Evolutionary conservation across 2,329 filamentous ascomycete species (phyloP), one percentile per base, ranked within the genome.

Genomic region (Sporothrix pallida): DNA sequence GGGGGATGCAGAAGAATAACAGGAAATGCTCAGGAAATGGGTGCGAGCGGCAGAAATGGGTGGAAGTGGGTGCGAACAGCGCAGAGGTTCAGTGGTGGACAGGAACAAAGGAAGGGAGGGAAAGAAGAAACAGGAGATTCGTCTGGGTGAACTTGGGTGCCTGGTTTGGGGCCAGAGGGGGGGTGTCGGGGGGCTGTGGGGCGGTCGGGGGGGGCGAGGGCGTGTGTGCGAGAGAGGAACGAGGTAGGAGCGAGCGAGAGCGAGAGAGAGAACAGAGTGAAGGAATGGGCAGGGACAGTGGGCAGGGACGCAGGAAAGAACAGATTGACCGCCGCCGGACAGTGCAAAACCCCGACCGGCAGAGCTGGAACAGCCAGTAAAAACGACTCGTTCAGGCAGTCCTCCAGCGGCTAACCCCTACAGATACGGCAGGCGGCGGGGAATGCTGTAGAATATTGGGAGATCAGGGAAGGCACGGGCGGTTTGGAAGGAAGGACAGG

Each of bases 51-150:
- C 37, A 62, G 56, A 20, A 70, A 26, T 23, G 63, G 42, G 42
- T 23, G 31, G 54, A 62, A 68, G 62, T 69, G 56, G 48, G 70
- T 48, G 63, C 37, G 52, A 69, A 44, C 20, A 68, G 37, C 42
- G 60, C 54, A 73, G 73, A 58, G 65, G 48, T 15, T 69, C 48
- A 44, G 15, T n/a, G 20, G 70, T 65, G 58, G 63, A 48, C 37
- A 71, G 48, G 58, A 56, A 48, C 37, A 71, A 56, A 54, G 50
- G 63, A 48, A 68, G 54, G 23, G 52, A 56, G 13, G 56, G 56
- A 52, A 71, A 68, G 69, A 63, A 69, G 72, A 74, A 68, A 75
- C 69, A 72, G 72, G 72, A 73, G 70, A 72, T 52, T 75, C 52
- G 52, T 60, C 31, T 72, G 63, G 70, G 50, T 26, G 52, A 42